A percentile compares a stretch with the other conserved stretches of the same genome.
Evolutionary conservation across 306 rosid genomes (phyloP).

Genomic region (Prunus kanzakura): DNA sequence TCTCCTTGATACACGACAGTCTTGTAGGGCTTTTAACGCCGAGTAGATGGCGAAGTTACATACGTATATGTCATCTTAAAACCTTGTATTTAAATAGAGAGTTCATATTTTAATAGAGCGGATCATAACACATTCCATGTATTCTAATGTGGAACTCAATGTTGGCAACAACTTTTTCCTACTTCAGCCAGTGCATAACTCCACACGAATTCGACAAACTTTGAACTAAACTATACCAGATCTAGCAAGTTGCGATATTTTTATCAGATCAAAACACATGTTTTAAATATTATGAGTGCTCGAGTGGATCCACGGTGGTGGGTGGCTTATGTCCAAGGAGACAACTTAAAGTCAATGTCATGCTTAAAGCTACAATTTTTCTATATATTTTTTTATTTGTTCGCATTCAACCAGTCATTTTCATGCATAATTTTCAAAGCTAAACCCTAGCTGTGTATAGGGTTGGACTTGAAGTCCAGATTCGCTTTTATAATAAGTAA

Average conservation of each 20-base stretch:
- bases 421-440: conserved; percentile 7
- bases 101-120: too few species aligned
- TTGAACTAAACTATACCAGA: background rate
- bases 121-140: too few species aligned
- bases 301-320: background rate
- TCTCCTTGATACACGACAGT: too few species aligned
- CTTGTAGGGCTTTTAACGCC: too few species aligned
- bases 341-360: conserved; percentile 17
- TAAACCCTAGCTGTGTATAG: background rate
- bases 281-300: background rate
- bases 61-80: too few species aligned
- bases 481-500: background rate
- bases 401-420: background rate
- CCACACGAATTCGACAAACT: background rate
- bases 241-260: background rate
- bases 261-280: background rate
- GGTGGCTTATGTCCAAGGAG: background rate
- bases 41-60: too few species aligned
- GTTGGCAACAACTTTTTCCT: background rate
- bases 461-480: conserved; percentile 18
- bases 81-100: too few species aligned
- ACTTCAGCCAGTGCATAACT: background rate
- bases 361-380: background rate
- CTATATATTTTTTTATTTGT: background rate
- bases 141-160: too few species aligned